phyloP scores from a whole-genome alignment of 805 yeast species.

The Yarrowia sp. region DNA sequence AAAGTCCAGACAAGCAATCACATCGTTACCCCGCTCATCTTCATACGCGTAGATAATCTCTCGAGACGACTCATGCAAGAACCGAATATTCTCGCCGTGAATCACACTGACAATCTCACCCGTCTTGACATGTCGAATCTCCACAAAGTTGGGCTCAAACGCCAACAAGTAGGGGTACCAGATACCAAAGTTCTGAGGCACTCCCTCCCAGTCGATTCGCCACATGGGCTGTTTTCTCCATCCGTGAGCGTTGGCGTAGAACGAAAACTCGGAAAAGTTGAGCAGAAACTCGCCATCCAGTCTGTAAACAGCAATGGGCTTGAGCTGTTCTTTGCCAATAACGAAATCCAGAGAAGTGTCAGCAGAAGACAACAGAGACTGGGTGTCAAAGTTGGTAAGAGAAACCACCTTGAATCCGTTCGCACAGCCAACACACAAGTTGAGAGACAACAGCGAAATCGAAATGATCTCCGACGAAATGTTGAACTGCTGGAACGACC shows the following conservation, averaged over 20 bases:
- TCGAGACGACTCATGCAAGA: conserved; percentile 85
- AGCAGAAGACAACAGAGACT: conserved; percentile 93
- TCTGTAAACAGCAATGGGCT: conserved; percentile 89
- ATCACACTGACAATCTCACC: conserved; percentile 85
- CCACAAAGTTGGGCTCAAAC: conserved; percentile 86
- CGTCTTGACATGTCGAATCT: conserved; percentile 85
- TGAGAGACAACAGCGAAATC: conserved; percentile 82
- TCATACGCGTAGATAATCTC: conserved; percentile 92
- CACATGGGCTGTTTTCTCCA: conserved; percentile 94
- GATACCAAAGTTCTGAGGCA: conserved; percentile 86
- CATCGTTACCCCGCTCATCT: conserved; percentile 85
- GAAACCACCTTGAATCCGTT: conserved; percentile 95
- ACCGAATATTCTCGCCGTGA: conserved; percentile 85
- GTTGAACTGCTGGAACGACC: conserved; percentile 71
- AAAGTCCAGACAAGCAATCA: conserved; percentile 87
- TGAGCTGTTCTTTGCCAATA: conserved; percentile 72
- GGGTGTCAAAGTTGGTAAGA: conserved; percentile 77
- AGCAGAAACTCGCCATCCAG: conserved; percentile 84
- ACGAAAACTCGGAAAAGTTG: conserved; percentile 89
- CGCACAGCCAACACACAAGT: conserved; percentile 91
- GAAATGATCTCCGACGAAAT: conserved; percentile 90
- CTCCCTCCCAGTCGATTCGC: conserved; percentile 96
- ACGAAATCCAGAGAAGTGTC: conserved; percentile 96
- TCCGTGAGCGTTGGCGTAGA: conserved; percentile 90
- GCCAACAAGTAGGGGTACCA: conserved; percentile 93